Percentiles rank a stretch among this genome's conserved stretches.
Conservation (phyloP, 306 rosid genomes). For the Cyclanthera cordifolia region DNA sequence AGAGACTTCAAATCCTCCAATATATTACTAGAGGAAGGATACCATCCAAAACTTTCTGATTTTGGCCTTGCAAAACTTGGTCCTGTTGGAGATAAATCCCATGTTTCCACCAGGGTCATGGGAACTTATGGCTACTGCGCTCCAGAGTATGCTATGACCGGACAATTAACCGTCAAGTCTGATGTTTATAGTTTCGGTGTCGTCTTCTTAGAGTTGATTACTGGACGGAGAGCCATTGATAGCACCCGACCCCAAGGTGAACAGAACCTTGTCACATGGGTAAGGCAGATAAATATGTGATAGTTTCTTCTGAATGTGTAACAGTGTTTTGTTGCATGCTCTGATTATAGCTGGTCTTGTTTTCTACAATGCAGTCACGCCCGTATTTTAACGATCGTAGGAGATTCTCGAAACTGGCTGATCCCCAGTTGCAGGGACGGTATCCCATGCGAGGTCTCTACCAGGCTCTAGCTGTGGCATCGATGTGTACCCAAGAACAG, state of each 20-base stretch:
- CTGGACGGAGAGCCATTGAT: constrained; percentile 83
- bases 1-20: constrained; percentile 89
- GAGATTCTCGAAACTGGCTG: constrained; percentile 69
- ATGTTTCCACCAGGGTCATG: constrained; percentile 86
- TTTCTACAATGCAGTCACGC: constrained; percentile 48
- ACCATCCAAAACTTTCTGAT: constrained; percentile 81
- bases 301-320: background rate
- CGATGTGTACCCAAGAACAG: constrained; percentile 89
- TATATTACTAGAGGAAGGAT: constrained; percentile 76
- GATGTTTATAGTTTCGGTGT: constrained; percentile 88
- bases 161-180: constrained; percentile 80
- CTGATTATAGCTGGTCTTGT: constrained; percentile 11
- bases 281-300: constrained; percentile 11
- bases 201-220: constrained; percentile 75
- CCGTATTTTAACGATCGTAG: constrained; percentile 78
- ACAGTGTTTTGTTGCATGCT: background rate
- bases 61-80: constrained; percentile 95
- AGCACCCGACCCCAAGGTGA: constrained; percentile 68
- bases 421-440: constrained; percentile 67
- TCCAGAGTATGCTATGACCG: constrained; percentile 92
- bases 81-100: constrained; percentile 85
- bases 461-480: constrained; percentile 90
- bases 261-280: constrained; percentile 88
- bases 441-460: constrained; percentile 82
- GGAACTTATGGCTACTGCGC: constrained; percentile 94